Evolutionary conservation across 805 yeast species (phyloP), one percentile per base, ranked within the genome.

Genomic region (Cyberlindnera americana): DNA sequence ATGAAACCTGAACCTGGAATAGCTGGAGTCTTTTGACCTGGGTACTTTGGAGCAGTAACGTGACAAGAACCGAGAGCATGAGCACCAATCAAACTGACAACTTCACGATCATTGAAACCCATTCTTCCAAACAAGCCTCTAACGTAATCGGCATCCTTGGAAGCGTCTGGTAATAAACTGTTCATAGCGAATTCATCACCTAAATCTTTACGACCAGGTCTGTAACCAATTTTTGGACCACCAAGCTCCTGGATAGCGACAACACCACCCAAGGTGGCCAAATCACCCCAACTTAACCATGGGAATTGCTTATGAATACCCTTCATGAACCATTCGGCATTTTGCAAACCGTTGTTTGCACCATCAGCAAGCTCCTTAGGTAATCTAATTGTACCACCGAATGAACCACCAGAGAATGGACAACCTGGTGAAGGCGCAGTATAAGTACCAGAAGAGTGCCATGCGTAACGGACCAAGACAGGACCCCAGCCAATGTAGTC

Each of bases 361-460:
- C 69, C 70, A 13, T 64, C 67, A 40, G 68, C 67, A 10, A 82
- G 80, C 49, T 77, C 79, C 34, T 67, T 60, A 78, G 64, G 54
- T 73, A 76, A 19, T 73, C 69, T 46, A 44, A 80, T 78, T 12
- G 89, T 81, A 33, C 87, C 88, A 31, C 88, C 87, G 52, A 70
- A 78, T 1, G 86, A 77, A 3, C 88, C 87, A 31, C 86, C 87
- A 14, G 67, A 65, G 39, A 26, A 33, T 2, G 57, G 56, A 43
- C 59, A 19, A 56, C 72, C 72, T 13, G 71, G 70, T 33, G 73
- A 68, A 16, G 61, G 57, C 21, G 61, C 58, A 53, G 85, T 87
- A 61, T 70, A 88, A 15, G 93, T 84, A n/a, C 95, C 95, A 41
- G 86, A 75, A 25, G 82, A 75, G 59, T 87, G 95, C 95, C 95